These are phyloP conservation scores for Annulohypoxylon truncatum DNA, from an alignment of 2,329 filamentous ascomycete species.

Conservation along the genomic window DNA sequence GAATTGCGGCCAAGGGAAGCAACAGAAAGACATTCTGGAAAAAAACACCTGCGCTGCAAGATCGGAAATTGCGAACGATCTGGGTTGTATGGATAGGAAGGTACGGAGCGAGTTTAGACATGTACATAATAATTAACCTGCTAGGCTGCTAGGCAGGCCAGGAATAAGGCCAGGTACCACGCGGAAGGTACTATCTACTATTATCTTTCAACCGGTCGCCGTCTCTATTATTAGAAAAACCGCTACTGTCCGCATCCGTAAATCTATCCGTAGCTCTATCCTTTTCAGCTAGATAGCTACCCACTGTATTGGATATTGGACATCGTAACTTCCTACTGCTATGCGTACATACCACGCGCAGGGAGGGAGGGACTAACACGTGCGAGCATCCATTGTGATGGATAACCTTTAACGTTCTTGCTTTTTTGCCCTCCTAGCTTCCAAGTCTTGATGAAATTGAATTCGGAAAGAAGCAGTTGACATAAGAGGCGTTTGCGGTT, in stretches of 20 bases:
- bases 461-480: constrained; percentile 4
- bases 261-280: constrained; percentile 15
- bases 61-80: constrained; percentile 42
- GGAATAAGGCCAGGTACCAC: constrained; percentile 17
- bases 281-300: constrained; percentile 17
- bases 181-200: neutral
- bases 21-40: constrained; percentile 22
- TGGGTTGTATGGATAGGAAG: constrained; percentile 20
- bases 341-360: too few species aligned
- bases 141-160: neutral
- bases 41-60: constrained; percentile 29
- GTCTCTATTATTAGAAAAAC: constrained; percentile 34
- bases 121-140: constrained; percentile 4
- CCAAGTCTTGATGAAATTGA: neutral
- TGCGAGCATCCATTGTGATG: neutral
- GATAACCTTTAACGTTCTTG: too few species aligned
- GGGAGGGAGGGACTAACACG: neutral
- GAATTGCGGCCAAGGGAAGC: constrained; percentile 21
- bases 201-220: constrained; percentile 18
- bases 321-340: constrained; percentile 13
- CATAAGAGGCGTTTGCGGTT: neutral
- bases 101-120: constrained; percentile 20
- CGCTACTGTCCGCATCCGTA: neutral
- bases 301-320: constrained; percentile 7
- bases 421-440: neutral